Evolutionary conservation across 495 filamentous ascomycete genomes (phyloP), one percentile per base, ranked within the genome.

Genomic region (Ascodesmis nigricans): DNA sequence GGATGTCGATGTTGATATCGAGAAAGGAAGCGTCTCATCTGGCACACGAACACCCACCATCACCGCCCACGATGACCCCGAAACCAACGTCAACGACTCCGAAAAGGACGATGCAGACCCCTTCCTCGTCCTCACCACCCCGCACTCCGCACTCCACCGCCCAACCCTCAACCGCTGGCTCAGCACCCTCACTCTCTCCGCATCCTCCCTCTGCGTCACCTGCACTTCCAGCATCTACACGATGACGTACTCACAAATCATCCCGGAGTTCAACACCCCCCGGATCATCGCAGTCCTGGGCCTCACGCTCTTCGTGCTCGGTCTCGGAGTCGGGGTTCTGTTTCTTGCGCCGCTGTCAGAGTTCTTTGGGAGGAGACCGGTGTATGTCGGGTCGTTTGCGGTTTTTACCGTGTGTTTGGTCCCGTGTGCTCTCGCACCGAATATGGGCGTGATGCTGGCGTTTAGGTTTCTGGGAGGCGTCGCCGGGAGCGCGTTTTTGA

Each of bases 181-280:
- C n/a, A n/a, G n/a, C n/a, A n/a, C n/a, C n/a, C n/a, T n/a, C n/a
- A n/a, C n/a, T n/a, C n/a, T n/a, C n/a, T n/a, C n/a, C n/a, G n/a
- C n/a, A n/a, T n/a, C n/a, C n/a, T n/a, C n/a, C n/a, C n/a, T n/a
- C n/a, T n/a, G n/a, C n/a, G n/a, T n/a, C n/a, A 93, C 84, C 4
- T 84, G 78, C 52, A 67, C 79, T 1, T 84, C 77, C 14, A 83
- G 81, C 1, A 71, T 91, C 47, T 93, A 97, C 49, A 84, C 81
- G 2, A 67, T 67, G 5, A 90, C 76, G 0, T 95, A 93, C 54
- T 49, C 23, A n/a, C 82, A 91, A 52, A 62, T 92, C 47, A 74
- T 68, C 34, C 52, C 54, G n/a, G 77, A 90, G 29, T 90, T 90
- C 45, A 48, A 64, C 30, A 63, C 65, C 38, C 72, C 74, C 0